Conservation (phyloP, 139 green algal genomes). For the Micromonas pusilla region DNA sequence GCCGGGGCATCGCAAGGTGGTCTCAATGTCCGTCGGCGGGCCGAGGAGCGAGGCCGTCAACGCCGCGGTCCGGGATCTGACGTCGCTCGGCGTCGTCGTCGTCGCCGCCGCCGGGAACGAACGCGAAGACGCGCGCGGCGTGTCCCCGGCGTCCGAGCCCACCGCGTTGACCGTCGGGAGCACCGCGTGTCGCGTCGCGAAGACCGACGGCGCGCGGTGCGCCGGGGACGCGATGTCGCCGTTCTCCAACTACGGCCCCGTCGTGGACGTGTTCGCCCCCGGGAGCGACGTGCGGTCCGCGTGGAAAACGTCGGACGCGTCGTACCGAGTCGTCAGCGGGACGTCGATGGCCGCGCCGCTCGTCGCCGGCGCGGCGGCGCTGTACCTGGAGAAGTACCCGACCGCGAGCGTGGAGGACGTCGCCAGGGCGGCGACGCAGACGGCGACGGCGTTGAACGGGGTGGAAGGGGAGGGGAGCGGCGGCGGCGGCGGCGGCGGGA, state of each 20-base stretch:
- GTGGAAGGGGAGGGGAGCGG: too few relatives aligned
- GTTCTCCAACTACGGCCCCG: constrained; percentile 30
- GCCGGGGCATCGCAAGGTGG: background rate
- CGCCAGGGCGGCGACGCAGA: background rate
- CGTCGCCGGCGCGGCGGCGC: constrained; percentile 54
- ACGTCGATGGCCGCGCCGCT: constrained; percentile 57
- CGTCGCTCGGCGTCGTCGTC: background rate
- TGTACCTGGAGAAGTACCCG: constrained; percentile 52
- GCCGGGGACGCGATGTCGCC: background rate
- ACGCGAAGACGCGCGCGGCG: constrained; percentile 19
- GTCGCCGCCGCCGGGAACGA: constrained; percentile 8
- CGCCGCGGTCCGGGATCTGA: background rate
- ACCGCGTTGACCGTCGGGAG: constrained; percentile 8
- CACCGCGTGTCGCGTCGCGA: constrained; percentile 8
- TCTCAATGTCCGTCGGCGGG: constrained; percentile 10
- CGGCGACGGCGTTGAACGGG: background rate
- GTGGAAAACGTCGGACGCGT: constrained; percentile 10
- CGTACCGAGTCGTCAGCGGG: constrained; percentile 22
- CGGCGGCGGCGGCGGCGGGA: too few relatives aligned
- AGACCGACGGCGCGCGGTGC: background rate
- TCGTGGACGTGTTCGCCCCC: constrained; percentile 32
- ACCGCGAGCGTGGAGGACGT: constrained; percentile 31
- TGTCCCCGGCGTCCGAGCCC: background rate
- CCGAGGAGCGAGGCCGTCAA: background rate
- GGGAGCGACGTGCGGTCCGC: constrained; percentile 7